phyloP scores from a whole-genome alignment of 306 rosid species.

The Rubus idaeus region DNA sequence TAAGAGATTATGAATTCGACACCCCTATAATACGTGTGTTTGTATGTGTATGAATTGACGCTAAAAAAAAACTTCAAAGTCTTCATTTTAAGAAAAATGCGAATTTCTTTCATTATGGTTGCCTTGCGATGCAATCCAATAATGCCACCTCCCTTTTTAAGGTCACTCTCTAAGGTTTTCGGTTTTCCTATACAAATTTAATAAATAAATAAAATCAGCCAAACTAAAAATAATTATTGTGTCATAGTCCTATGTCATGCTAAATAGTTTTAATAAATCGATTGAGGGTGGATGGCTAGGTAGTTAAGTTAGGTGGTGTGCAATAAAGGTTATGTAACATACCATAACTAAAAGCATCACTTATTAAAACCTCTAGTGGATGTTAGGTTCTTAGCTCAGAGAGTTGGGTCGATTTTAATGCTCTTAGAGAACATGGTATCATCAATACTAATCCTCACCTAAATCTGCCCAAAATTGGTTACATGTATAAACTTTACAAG shows the following conservation, averaged over 20 bases:
- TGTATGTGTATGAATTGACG: no score
- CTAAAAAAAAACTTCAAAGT: no score
- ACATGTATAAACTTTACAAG: neutral
- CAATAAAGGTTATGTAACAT: conserved; percentile 10
- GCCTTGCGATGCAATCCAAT: no score
- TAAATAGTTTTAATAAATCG: neutral
- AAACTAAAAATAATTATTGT: neutral
- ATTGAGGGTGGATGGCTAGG: neutral
- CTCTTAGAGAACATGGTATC: neutral
- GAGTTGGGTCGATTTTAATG: conserved; percentile 4
- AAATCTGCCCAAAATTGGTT: conserved; percentile 29
- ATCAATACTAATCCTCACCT: conserved; percentile 17
- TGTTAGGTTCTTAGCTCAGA: conserved; percentile 1
- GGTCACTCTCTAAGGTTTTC: no score
- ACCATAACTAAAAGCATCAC: neutral
- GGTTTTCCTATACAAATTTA: neutral
- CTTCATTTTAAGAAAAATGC: no score
- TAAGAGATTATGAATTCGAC: no score
- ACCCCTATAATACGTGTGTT: no score
- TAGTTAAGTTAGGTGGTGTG: conserved; percentile 10
- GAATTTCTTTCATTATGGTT: no score
- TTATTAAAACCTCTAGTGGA: neutral
- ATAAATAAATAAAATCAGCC: neutral
- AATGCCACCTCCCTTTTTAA: no score
- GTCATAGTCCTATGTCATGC: neutral